Evolutionary conservation across 169 alveolate species (phyloP).

Genomic region (Plasmodium cynomolgi): DNA sequence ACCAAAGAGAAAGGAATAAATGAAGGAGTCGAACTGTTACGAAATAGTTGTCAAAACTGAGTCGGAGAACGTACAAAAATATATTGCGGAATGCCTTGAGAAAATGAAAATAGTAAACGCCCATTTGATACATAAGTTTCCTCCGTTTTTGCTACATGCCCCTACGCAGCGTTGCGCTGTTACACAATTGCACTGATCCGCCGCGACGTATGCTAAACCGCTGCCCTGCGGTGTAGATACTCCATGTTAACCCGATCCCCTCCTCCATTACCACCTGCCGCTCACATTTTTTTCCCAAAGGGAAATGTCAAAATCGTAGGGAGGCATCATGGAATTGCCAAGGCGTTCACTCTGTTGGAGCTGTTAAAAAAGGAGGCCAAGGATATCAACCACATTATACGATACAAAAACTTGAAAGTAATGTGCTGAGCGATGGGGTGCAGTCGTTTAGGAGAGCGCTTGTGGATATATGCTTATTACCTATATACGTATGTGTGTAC

Average conservation of each 20-base stretch:
- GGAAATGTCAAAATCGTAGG: slow-evolving; percentile 40
- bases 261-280: not conserved
- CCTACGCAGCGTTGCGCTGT: not conserved
- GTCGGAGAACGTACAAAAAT: slow-evolving; percentile 13
- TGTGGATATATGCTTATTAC: not conserved
- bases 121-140: not conserved
- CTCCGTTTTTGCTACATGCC: not conserved
- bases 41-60: slow-evolving; percentile 13
- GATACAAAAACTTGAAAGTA: slow-evolving; percentile 38
- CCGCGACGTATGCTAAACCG: not conserved
- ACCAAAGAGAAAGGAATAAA: not conserved
- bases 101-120: slow-evolving; percentile 31
- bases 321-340: slow-evolving; percentile 37
- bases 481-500: not conserved
- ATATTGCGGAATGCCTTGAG: slow-evolving; percentile 20
- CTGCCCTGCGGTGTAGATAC: not conserved
- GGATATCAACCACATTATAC: slow-evolving; percentile 17
- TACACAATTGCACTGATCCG: not conserved
- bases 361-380: not conserved
- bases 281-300: slow-evolving; percentile 1
- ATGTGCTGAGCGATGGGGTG: not conserved
- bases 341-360: slow-evolving; percentile 55
- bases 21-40: not conserved
- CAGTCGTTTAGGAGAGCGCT: not conserved
- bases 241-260: not conserved